A percentile compares a stretch with the other conserved stretches of the same genome.
Evolutionary conservation across 2,329 filamentous ascomycete species (phyloP).

Genomic region (Colletotrichum liaoningense): DNA sequence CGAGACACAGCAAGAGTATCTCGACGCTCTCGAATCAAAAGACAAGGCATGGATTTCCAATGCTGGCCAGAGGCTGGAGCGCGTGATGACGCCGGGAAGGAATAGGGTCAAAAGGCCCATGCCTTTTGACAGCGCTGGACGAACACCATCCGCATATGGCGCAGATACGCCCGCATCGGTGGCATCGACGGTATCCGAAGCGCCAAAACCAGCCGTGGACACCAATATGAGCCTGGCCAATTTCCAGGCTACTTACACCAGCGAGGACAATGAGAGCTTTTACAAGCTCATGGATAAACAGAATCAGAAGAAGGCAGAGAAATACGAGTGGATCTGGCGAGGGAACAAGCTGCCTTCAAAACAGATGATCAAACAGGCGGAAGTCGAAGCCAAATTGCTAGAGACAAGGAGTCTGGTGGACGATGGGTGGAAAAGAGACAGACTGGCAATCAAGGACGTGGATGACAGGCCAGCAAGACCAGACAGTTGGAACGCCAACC

Average conservation of each 20-base stretch:
- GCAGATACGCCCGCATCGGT: conserved; percentile 81
- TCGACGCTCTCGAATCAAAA: conserved; percentile 89
- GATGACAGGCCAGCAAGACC: conserved; percentile 81
- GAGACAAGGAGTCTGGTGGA: conserved; percentile 61
- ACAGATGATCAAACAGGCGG: conserved; percentile 76
- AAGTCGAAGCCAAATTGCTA: conserved; percentile 66
- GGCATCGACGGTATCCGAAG: conserved; percentile 48
- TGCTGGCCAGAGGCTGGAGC: conserved; percentile 76
- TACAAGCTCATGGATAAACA: conserved; percentile 92
- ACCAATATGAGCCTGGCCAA: conserved; percentile 83
- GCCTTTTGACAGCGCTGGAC: conserved; percentile 46
- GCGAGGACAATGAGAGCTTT: conserved; percentile 98
- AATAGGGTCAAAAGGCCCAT: conserved; percentile 43
- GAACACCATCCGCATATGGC: conserved; percentile 74
- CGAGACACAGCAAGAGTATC: conserved; percentile 89
- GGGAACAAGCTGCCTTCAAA: conserved; percentile 90
- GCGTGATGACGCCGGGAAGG: conserved; percentile 85
- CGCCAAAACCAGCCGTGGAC: conserved; percentile 67
- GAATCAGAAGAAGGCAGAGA: conserved; percentile 85
- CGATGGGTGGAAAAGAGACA: conserved; percentile 67
- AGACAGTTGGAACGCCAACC: conserved; percentile 78
- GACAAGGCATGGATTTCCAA: conserved; percentile 88
- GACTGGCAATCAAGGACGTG: conserved; percentile 73
- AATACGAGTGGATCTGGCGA: conserved; percentile 89
- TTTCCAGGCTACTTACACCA: conserved; percentile 95